These are phyloP conservation scores for Globisporangium paroecandrum DNA, from an alignment of 352 stramenopile species.

Conservation along the genomic window DNA sequence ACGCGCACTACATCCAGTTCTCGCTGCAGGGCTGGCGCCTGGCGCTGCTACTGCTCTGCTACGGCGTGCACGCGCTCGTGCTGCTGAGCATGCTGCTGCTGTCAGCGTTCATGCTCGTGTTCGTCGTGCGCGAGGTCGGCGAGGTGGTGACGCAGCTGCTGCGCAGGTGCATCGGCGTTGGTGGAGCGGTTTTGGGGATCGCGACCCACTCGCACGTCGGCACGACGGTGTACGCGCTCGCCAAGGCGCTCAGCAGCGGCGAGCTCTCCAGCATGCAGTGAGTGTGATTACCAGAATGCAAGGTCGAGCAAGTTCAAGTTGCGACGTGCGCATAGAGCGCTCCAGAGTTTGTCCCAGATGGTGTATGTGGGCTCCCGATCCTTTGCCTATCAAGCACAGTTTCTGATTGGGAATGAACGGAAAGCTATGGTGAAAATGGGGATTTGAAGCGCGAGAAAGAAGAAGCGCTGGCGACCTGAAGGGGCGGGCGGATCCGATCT, in stretches of 20 bases:
- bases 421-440: background rate
- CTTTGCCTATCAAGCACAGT: background rate
- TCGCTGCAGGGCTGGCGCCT: slow-evolving; percentile 13
- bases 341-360: background rate
- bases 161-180: background rate
- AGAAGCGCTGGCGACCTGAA: background rate
- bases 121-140: slow-evolving; percentile 9
- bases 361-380: background rate
- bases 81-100: slow-evolving; percentile 8
- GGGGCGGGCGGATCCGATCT: background rate
- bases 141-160: background rate
- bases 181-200: background rate
- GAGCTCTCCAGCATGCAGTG: slow-evolving; percentile 12
- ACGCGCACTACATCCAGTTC: slow-evolving; percentile 9
- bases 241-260: slow-evolving; percentile 13
- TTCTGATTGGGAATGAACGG: background rate
- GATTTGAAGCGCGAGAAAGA: background rate
- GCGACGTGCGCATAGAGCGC: background rate
- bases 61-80: background rate
- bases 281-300: background rate
- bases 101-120: slow-evolving; percentile 12
- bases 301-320: background rate
- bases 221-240: slow-evolving; percentile 8
- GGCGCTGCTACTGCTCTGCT: slow-evolving; percentile 9
- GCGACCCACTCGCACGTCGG: slow-evolving; percentile 8